Conservation (phyloP, 2,329 filamentous ascomycete genomes). For the Pyricularia grisea region DNA sequence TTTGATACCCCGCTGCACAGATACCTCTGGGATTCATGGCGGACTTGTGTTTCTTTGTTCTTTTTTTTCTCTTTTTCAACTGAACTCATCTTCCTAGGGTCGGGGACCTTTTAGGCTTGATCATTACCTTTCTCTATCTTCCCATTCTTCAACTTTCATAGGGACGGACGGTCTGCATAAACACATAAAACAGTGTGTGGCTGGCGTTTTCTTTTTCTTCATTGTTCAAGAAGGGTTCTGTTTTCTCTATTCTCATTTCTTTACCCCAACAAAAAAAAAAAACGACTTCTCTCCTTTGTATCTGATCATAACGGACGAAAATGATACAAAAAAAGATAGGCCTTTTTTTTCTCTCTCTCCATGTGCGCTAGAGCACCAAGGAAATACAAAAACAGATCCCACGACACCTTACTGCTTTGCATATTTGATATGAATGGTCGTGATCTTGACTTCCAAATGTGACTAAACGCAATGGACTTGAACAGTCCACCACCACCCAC, state of each 20-base stretch:
- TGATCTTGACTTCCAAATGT: background rate
- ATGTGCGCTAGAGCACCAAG: background rate
- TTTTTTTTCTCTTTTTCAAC: background rate
- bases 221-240: background rate
- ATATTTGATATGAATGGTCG: background rate
- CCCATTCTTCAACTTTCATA: background rate
- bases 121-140: background rate
- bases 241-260: background rate
- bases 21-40: background rate
- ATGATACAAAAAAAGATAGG: background rate
- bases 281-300: background rate
- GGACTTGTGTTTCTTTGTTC: background rate
- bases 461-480: background rate
- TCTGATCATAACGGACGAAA: background rate
- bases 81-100: background rate
- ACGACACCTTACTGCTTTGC: background rate
- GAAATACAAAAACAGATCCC: background rate
- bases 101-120: background rate
- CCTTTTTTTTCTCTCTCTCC: background rate
- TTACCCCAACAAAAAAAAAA: no score
- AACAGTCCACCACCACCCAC: background rate
- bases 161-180: background rate
- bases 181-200: background rate
- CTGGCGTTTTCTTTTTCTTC: background rate
- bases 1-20: background rate